Base-by-base conservation (phyloP, 257 asterid genomes). In the Linaria vulgaris region DNA sequence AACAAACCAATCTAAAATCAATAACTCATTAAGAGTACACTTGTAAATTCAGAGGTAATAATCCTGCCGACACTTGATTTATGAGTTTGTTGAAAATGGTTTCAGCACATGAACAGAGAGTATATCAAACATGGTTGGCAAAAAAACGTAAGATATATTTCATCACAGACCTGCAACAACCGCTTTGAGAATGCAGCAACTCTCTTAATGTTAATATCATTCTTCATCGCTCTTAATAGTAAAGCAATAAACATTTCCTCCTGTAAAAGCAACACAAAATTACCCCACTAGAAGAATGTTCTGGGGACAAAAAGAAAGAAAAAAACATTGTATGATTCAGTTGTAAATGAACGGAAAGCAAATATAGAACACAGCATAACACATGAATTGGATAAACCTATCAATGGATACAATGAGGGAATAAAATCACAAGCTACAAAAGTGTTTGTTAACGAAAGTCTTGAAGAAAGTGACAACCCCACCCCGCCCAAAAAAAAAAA, bases 121-220 rank as follows among this genome's bases (percentile, higher is more conserved):
- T 41, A 59, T 15, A 63, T 5, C 43, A 54, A 34, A 39, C 57
- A 53, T 25, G 31, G 39, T 21, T 46, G 31, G 67, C 15, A 53
- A 30, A 60, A 10, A 37, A 34, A 37, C 17, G 60, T 23, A 47
- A 61, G 71, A 21, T 56, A 43, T 8, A 31, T 22, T 31, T 54
- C 12, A 51, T 47, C 45, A 52, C 79, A 49, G 66, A 92, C 99
- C 97, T 92, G 99, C 63, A 92, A 72, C 75, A 92, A 78, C 46
- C 97, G 96, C 85, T 92, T 92, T 9, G 97, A 68, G 70, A 92
- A 92, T 59, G 97, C 97, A 64, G 96, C 91, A 66, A 87, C 87
- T 57, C 97, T 74, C 76, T 85, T 92, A 52, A 92, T 68, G 71
- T 92, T 85, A 68, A 92, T 75, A 76, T 89, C 99, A 77, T 81